Conservation (phyloP, 2,329 filamentous ascomycete genomes). For the Diplodia scrobiculata region DNA sequence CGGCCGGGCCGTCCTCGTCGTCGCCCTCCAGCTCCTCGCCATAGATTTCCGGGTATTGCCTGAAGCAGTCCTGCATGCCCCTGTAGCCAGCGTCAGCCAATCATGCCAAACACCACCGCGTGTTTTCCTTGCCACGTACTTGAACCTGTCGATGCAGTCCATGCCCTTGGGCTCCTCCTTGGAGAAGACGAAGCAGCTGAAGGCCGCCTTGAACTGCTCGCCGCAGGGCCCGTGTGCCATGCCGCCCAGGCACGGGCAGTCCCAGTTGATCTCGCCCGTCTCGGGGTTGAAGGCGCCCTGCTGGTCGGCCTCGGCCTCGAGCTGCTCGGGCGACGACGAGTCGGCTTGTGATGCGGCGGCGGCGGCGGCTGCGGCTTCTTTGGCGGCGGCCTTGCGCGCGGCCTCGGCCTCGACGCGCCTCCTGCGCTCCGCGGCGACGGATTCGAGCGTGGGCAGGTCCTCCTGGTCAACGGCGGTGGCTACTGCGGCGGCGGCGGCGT, state of each 20-base stretch:
- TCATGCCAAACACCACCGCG: neutral
- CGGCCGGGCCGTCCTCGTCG: conserved; percentile 54
- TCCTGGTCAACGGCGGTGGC: conserved; percentile 41
- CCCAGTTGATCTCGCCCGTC: conserved; percentile 99
- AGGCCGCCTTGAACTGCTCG: conserved; percentile 90
- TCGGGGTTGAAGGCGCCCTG: conserved; percentile 97
- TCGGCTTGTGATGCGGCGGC: conserved; percentile 17
- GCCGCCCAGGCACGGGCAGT: conserved; percentile 93
- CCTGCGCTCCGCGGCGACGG: conserved; percentile 47
- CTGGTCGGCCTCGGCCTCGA: conserved; percentile 80
- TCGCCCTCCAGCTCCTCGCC: conserved; percentile 84
- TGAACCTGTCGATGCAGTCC: conserved; percentile 97
- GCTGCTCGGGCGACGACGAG: conserved; percentile 52
- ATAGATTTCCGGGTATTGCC: conserved; percentile 88
- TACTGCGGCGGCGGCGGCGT: conserved; percentile 32
- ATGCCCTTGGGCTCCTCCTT: conserved; percentile 95
- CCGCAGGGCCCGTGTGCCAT: conserved; percentile 97
- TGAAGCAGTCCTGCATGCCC: conserved; percentile 97
- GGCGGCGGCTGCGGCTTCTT: conserved; percentile 22
- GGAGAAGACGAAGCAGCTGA: conserved; percentile 98
- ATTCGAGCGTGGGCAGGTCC: conserved; percentile 49
- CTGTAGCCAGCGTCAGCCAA: conserved; percentile 51
- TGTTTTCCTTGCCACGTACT: conserved; percentile 62
- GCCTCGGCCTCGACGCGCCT: conserved; percentile 39
- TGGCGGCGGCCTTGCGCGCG: conserved; percentile 26